These are phyloP conservation scores for Leishmania gerbilli DNA, from an alignment of 208 protist genomes.

Conservation along the genomic window DNA sequence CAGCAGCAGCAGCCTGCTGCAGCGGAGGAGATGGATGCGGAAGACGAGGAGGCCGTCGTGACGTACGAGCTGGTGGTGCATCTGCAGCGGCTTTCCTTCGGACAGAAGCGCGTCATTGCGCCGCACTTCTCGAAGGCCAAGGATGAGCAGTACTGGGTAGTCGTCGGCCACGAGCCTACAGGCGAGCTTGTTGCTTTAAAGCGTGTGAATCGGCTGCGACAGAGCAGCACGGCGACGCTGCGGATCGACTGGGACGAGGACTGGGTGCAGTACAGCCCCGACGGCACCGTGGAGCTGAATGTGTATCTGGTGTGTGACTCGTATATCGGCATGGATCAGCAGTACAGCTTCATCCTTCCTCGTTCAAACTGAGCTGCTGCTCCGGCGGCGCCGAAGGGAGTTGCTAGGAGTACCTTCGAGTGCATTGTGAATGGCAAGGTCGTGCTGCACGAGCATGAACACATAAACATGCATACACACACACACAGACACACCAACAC, in stretches of 20 bases:
- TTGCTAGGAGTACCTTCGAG: not conserved
- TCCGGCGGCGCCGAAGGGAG: not conserved
- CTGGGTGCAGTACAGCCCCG: slow-evolving; percentile 44
- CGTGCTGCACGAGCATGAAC: not conserved
- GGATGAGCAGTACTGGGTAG: slow-evolving; percentile 94
- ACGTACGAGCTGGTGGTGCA: slow-evolving; percentile 60
- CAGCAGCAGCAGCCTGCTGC: slow-evolving; percentile 21
- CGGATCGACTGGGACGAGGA: slow-evolving; percentile 91
- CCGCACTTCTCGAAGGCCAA: slow-evolving; percentile 91
- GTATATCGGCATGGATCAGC: slow-evolving; percentile 92
- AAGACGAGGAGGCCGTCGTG: slow-evolving; percentile 38
- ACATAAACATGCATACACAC: not conserved
- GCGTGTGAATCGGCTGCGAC: slow-evolving; percentile 77
- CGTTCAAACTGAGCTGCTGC: slow-evolving; percentile 18
- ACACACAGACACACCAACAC: not conserved
- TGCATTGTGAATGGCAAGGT: not conserved
- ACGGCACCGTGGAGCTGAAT: slow-evolving; percentile 50
- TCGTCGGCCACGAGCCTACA: slow-evolving; percentile 77
- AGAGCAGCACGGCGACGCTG: slow-evolving; percentile 51
- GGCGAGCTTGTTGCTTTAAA: slow-evolving; percentile 94
- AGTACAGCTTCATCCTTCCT: slow-evolving; percentile 74
- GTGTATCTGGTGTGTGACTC: slow-evolving; percentile 91
- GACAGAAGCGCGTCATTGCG: slow-evolving; percentile 65
- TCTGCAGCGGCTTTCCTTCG: slow-evolving; percentile 65
- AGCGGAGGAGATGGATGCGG: slow-evolving; percentile 3